phyloP scores from a whole-genome alignment of 2,329 filamentous ascomycete species.

The Ustulina deusta region DNA sequence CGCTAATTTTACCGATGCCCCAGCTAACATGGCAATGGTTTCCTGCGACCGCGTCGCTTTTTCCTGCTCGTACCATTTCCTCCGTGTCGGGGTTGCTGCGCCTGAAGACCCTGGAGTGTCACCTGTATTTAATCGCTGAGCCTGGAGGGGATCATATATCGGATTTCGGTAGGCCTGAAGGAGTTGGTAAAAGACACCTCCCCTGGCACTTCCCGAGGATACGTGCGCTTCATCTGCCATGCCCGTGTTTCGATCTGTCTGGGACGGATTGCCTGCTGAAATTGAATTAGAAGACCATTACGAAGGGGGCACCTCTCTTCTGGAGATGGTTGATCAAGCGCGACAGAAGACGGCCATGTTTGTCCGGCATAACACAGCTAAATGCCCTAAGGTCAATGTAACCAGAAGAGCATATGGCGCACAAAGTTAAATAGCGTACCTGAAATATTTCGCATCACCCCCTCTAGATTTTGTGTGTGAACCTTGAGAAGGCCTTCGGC shows the following conservation, averaged over 20 bases:
- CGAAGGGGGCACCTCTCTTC: background rate
- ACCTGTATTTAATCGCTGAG: slow-evolving; percentile 28
- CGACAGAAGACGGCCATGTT: background rate
- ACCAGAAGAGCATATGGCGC: background rate
- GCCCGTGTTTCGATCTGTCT: background rate
- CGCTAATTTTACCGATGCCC: slow-evolving; percentile 42
- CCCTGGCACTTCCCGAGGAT: slow-evolving; percentile 33
- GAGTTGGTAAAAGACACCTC: slow-evolving; percentile 46
- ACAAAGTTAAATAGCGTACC: slow-evolving; percentile 10
- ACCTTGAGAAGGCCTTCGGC: slow-evolving; percentile 40
- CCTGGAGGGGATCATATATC: slow-evolving; percentile 31
- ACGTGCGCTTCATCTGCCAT: slow-evolving; percentile 29
- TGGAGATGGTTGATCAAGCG: background rate
- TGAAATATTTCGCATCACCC: slow-evolving; percentile 14
- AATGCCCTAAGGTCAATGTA: background rate
- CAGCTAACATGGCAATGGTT: slow-evolving; percentile 57
- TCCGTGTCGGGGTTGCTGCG: slow-evolving; percentile 54
- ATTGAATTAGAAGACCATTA: background rate
- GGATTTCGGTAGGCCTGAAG: slow-evolving; percentile 43
- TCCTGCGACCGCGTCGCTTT: slow-evolving; percentile 55
- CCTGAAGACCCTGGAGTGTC: slow-evolving; percentile 52
- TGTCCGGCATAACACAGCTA: background rate
- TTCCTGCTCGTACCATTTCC: slow-evolving; percentile 58
- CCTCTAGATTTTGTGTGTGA: slow-evolving; percentile 29
- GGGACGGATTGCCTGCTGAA: slow-evolving; percentile 18